Evolutionary conservation across 768 basidiomycete species (phyloP), one percentile per base, ranked within the genome.

Genomic region (Hericium erinaceus): DNA sequence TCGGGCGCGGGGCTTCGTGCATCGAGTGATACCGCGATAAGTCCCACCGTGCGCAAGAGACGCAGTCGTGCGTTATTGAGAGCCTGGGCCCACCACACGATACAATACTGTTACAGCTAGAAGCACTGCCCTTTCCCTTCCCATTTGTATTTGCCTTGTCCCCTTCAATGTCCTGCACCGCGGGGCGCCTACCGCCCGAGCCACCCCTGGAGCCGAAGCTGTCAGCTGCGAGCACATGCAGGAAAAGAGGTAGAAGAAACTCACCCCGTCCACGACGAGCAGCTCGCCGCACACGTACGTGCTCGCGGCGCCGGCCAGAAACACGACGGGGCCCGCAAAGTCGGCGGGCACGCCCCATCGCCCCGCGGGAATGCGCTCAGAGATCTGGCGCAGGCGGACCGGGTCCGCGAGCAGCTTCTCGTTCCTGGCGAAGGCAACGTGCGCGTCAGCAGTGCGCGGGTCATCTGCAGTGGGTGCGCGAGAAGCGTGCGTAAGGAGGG

Each of bases 211-310:
- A 33, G 33, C 37, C 26, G 24, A 50, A 2, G 24, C n/a, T 33
- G 38, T 57, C 50, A 64, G 50, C 49, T 38, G 37, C 37, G 51
- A 50, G 55, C 39, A 52, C 22, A 33, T 4, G 24, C 28, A 38
- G 33, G 55, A 8, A 44, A 13, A 33, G 37, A 49, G n/a, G 48
- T 38, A 61, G 46, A 57, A 28, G 41, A n/a, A 16, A 71, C 84
- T 75, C 64, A 84, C 85, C 51, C 85, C 84, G 58, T 87, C 85
- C 60, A 87, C 85, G 44, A 84, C 76, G 38, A 87, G 64, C 22
- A 81, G 72, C 67, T 87, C 86, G 22, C 85, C 85, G 48, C 77
- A 82, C n/a, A 87, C 77, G 64, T 87, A 87, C 64, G 83, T 78
- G 61, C 80, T 81, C 2, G 83, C 85, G 54, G 67, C 68, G 59